Evolutionary conservation across 805 yeast genomes (phyloP).

Genomic region (Metschnikowia similis): DNA sequence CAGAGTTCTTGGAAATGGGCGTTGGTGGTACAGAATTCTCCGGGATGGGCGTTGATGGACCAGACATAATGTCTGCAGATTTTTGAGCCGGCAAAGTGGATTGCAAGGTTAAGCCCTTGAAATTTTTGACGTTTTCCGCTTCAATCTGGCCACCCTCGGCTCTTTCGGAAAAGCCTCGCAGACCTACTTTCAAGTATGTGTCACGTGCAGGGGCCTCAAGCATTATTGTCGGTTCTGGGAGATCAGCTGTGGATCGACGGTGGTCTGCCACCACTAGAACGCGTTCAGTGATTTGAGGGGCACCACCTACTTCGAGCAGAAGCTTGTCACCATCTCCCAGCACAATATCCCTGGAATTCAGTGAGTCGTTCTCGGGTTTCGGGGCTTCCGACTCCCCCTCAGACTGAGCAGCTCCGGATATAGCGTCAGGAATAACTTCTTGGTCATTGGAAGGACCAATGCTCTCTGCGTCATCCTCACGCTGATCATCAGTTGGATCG

Average conservation of each 20-base stretch:
- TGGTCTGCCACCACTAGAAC: neutral
- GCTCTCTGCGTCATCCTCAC: neutral
- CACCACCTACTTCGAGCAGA: neutral
- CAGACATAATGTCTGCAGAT: neutral
- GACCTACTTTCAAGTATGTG: neutral
- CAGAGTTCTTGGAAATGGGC: slow-evolving; percentile 1
- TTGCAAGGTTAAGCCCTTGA: neutral
- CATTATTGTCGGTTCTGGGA: slow-evolving; percentile 1
- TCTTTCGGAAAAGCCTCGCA: neutral
- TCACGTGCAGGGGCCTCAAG: neutral
- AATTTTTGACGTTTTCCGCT: neutral
- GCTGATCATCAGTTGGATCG: neutral
- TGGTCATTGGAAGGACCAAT: neutral
- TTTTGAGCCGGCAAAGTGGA: neutral
- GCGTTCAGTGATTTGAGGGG: neutral
- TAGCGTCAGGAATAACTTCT: neutral
- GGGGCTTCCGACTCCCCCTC: neutral
- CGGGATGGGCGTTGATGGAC: neutral
- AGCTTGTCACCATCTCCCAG: neutral
- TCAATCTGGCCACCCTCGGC: neutral
- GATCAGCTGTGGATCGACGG: neutral
- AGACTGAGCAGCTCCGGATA: neutral
- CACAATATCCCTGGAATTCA: neutral
- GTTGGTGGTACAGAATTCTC: slow-evolving; percentile 1
- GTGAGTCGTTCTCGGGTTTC: neutral